Percentiles rank a stretch among this genome's conserved stretches.
These are phyloP conservation scores for Penicillium sp. DNA, from an alignment of 2,329 filamentous ascomycete genomes.

Conservation along the genomic window DNA sequence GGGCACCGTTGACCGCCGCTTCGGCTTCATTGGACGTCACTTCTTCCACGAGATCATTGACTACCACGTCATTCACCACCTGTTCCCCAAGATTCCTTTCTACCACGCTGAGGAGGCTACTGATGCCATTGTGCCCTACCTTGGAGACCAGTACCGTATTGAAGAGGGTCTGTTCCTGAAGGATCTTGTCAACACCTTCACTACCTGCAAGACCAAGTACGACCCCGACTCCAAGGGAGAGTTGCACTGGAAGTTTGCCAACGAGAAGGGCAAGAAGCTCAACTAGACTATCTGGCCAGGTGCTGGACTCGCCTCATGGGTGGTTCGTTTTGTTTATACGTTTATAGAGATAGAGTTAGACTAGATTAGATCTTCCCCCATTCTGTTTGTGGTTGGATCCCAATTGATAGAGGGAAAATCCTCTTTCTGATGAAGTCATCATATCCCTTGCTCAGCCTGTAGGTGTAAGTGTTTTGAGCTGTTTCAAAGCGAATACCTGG, in stretches of 20 bases:
- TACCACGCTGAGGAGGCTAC: conserved; percentile 61
- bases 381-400: neutral
- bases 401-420: neutral
- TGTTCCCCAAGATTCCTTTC: conserved; percentile 61
- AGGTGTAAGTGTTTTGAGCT: neutral
- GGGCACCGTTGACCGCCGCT: conserved; percentile 63
- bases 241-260: conserved; percentile 13
- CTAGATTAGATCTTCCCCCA: neutral
- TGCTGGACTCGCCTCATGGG: neutral
- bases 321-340: neutral
- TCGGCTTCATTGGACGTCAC: conserved; percentile 62
- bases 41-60: conserved; percentile 67
- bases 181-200: conserved; percentile 13
- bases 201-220: conserved; percentile 15
- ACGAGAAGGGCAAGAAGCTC: conserved; percentile 9
- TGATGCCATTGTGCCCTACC: conserved; percentile 53
- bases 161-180: conserved; percentile 16
- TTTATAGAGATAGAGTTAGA: neutral
- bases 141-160: conserved; percentile 39
- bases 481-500: too few relatives aligned
- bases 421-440: neutral
- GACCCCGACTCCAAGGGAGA: conserved; percentile 16
- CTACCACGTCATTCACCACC: conserved; percentile 62
- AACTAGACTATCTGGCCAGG: conserved; percentile 6
- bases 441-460: neutral